A percentile compares a stretch with the other conserved stretches of the same genome.
Conservation (phyloP, 1,284 basidiomycete genomes). For the Microbotryum lychnidis-dioicae region DNA sequence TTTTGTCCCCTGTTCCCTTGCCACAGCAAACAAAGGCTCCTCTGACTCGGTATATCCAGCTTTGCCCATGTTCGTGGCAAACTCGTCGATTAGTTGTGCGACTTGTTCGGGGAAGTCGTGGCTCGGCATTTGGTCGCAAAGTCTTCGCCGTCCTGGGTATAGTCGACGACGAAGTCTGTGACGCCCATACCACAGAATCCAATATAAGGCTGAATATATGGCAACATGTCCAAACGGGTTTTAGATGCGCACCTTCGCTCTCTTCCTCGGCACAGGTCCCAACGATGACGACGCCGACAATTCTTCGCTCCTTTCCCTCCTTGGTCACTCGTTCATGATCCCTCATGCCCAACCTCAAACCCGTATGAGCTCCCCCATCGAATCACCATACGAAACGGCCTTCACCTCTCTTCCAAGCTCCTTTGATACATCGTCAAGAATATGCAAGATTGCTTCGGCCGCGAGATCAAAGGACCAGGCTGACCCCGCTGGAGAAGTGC, state of each 20-base stretch:
- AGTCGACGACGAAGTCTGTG: constrained; percentile 4
- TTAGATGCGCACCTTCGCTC: neutral
- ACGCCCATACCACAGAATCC: no score
- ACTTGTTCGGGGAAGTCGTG: neutral
- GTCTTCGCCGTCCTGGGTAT: neutral
- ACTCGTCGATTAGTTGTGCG: neutral
- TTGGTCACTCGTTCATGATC: constrained; percentile 1
- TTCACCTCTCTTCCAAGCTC: neutral
- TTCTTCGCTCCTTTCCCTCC: neutral
- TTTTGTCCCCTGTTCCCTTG: neutral
- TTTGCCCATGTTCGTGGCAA: constrained; percentile 3
- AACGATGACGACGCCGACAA: constrained; percentile 3
- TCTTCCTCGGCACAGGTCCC: constrained; percentile 10
- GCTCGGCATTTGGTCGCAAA: constrained; percentile 3
- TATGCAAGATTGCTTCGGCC: constrained; percentile 1
- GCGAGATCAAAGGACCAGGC: constrained; percentile 9
- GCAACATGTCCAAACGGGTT: neutral
- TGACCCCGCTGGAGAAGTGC: neutral
- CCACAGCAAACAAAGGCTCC: neutral
- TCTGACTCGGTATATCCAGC: constrained; percentile 3
- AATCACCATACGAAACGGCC: constrained; percentile 4
- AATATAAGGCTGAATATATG: neutral
- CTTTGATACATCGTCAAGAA: neutral
- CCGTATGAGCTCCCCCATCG: constrained; percentile 14
- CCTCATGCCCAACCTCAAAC: constrained; percentile 3